phyloP scores from a whole-genome alignment of 2,329 filamentous ascomycete genomes.

The Fusarium lateritium region DNA sequence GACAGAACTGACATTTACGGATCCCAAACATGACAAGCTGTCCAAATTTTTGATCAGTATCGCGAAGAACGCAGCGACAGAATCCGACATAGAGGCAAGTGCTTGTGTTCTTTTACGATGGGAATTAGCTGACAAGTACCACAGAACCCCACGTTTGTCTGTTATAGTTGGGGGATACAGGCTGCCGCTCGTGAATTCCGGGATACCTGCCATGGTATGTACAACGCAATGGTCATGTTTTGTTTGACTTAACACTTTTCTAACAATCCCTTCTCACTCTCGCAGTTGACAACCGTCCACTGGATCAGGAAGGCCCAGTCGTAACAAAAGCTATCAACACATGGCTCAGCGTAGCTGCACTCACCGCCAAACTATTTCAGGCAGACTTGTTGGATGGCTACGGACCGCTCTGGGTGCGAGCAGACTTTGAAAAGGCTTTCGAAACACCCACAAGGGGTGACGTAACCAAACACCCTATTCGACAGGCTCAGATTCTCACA shows the following conservation, averaged over 20 bases:
- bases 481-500: constrained; percentile 13
- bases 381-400: neutral
- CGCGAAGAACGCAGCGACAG: neutral
- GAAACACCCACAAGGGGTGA: neutral
- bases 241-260: no score
- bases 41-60: constrained; percentile 14
- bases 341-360: constrained; percentile 12
- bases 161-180: constrained; percentile 9
- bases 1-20: neutral
- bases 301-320: neutral
- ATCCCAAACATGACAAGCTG: constrained; percentile 13
- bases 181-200: constrained; percentile 2
- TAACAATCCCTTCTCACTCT: no score
- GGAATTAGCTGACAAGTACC: no score
- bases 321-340: neutral
- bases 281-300: neutral
- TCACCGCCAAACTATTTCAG: constrained; percentile 15
- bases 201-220: constrained; percentile 10
- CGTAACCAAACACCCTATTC: neutral
- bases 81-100: constrained; percentile 1
- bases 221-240: no score
- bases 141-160: constrained; percentile 27
- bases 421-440: neutral
- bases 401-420: neutral
- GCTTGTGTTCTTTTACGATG: accelerated